Conservation (phyloP, 495 filamentous ascomycete species). For the Penicillium turbatum region DNA sequence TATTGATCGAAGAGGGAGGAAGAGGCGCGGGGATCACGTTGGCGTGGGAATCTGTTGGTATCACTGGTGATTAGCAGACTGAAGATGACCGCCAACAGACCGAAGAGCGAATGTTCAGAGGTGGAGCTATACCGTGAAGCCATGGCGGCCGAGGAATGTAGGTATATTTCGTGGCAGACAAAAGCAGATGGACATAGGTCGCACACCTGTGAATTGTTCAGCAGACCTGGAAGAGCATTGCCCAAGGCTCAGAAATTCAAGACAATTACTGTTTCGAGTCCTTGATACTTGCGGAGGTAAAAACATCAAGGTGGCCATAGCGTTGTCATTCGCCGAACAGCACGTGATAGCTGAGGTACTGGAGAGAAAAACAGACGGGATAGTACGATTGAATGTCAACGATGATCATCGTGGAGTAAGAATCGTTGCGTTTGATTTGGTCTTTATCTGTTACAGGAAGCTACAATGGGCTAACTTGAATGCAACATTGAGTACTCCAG, state of each 20-base stretch:
- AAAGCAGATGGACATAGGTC: neutral
- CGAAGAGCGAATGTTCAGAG: conserved; percentile 4
- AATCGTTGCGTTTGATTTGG: too few relatives aligned
- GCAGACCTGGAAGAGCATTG: conserved; percentile 6
- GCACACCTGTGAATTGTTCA: neutral
- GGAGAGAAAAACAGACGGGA: neutral
- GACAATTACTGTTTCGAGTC: conserved; percentile 1
- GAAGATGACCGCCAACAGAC: neutral
- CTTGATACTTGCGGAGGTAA: conserved; percentile 23
- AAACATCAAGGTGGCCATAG: conserved; percentile 31
- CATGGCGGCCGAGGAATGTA: conserved; percentile 16
- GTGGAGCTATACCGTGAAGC: conserved; percentile 29
- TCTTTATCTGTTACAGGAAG: too few relatives aligned
- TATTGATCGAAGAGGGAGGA: conserved; percentile 86
- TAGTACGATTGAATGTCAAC: neutral
- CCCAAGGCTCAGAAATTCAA: neutral
- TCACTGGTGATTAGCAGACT: neutral
- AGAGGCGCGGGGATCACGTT: conserved; percentile 79
- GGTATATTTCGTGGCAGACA: neutral
- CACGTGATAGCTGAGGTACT: conserved; percentile 21
- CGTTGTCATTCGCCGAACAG: conserved; percentile 9
- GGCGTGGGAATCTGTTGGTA: conserved; percentile 53
- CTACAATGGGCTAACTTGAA: neutral
- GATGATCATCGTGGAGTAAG: too few relatives aligned
- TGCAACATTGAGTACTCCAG: too few relatives aligned